Base-by-base conservation (phyloP, 192 early-diverging fungal genomes). In the Dissophora ornata region DNA sequence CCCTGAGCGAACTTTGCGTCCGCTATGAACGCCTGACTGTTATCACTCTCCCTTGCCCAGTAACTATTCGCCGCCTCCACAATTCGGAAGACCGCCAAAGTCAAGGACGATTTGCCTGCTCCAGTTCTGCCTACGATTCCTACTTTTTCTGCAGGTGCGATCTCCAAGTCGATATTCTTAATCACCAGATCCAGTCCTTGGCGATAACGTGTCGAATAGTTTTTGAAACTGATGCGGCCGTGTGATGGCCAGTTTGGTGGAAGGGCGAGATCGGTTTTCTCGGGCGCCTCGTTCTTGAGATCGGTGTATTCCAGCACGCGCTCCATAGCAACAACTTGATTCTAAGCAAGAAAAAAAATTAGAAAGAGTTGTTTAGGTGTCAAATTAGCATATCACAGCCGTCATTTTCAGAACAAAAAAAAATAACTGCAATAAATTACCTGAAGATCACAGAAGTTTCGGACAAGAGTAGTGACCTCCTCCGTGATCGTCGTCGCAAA, bases 51-150 rank as follows among this genome's bases (percentile, higher is more conserved):
- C 47, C 61, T 53, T 6, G 58, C 52, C 67, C 95, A 93, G 21
- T 69, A 57, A 28, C 83, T 79, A 44, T 79, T 60, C 4, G 73
- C 68, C 16, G 80, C 80, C 50, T 86, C 84, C 30, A 86, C 58
- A 25, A 86, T 60, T 19, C 84, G 74, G 60, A 86, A 86, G 8
- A 86, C 53, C 19, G 82, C 81, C 50, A 82, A 49, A 3, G 84
- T 81, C 41, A 96, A 52, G 0, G 82, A 80, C 4, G 78, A 80
- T 30, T 86, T 86, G 22, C 85, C 85, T 11, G 82, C 73, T 0
- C 85, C 85, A 29, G 85, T 86, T 3, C 85, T 57, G 13, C 96
- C 96, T n/a, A 96, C 95, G 15, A 98, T 90, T 13, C 95, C 97
- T 71, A 98, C 92, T 62, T 93, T 95, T 71, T 87, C 82, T 28